Evolutionary conservation across 805 yeast species (phyloP), one percentile per base, ranked within the genome.

Genomic region (Monosporozyma aquatica): DNA sequence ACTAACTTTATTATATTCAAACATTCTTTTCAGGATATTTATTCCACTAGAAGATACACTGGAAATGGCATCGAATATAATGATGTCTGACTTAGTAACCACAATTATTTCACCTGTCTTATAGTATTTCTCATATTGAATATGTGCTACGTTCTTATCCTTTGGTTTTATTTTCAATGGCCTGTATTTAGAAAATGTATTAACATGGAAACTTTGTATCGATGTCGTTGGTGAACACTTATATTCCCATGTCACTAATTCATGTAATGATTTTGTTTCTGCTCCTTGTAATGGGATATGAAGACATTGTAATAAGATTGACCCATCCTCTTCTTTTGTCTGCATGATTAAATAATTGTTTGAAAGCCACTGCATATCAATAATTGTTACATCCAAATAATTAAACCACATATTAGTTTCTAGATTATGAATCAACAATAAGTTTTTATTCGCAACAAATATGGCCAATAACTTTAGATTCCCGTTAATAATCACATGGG

Each of bases 311-410:
- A 61, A 14, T 6, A 36, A 26, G 14, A 43, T 43, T 5, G 46
- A 25, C 25, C 47, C 50, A 40, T 55, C 57, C 5, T 55, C 56
- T 20, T 48, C 50, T 36, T 44, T 47, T 15, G 50, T 43, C 25
- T 53, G 54, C 32, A 61, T 53, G 1, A 62, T 36, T 37, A 62
- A 38, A 46, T 59, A 61, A 5, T 58, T 53, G 21, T 42, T 47
- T 5, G 59, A 62, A 18, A 62, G 22, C 67, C 67, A 62, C n/a
- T 53, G 49, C 53, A 58, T 47, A 37, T 56, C 58, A 5, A 56
- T 20, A 5, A 61, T 48, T 1, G 44, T 42, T 29, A 55, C 30
- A 15, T 58, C 56, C 6, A 41, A 38, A 45, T 58, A 61, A 23
- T 48, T 50, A 30, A 45, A 45, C 67, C 67, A 62, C 8, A 38